Conservation (phyloP, 2,329 filamentous ascomycete genomes). For the Tolypocladium endophyticum region DNA sequence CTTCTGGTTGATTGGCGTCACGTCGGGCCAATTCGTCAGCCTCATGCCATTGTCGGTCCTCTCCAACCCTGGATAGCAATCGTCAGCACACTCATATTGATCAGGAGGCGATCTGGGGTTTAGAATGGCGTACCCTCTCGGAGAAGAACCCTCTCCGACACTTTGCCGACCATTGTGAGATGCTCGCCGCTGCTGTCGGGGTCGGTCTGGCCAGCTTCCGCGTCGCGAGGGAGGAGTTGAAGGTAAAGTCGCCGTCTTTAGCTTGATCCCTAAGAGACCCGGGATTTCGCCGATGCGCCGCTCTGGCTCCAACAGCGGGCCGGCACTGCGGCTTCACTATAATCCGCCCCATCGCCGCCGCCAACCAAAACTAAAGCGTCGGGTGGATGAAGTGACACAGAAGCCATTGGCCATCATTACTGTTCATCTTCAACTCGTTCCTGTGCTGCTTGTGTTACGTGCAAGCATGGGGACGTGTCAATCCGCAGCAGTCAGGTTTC, state of each 20-base stretch:
- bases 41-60: conserved; percentile 98
- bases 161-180: conserved; percentile 49
- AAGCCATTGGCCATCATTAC: not conserved
- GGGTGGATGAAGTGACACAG: too few relatives aligned
- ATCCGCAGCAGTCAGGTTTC: not conserved
- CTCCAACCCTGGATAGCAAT: conserved; percentile 59
- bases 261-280: not conserved
- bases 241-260: not conserved
- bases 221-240: not conserved
- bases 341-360: not conserved
- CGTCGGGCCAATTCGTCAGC: conserved; percentile 84
- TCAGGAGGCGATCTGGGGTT: not conserved
- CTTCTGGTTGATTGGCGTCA: conserved; percentile 94
- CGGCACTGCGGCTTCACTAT: not conserved
- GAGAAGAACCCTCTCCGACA: conserved; percentile 53
- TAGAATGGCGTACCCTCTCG: conserved; percentile 40
- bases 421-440: not conserved
- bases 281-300: not conserved
- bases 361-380: not conserved
- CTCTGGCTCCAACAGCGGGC: not conserved
- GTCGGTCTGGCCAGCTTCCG: not conserved
- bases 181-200: not conserved
- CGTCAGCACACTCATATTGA: conserved; percentile 10
- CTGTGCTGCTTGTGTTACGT: too few relatives aligned
- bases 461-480: too few relatives aligned